Conservation (phyloP, 768 basidiomycete genomes). For the Chalciporus piperatus region DNA sequence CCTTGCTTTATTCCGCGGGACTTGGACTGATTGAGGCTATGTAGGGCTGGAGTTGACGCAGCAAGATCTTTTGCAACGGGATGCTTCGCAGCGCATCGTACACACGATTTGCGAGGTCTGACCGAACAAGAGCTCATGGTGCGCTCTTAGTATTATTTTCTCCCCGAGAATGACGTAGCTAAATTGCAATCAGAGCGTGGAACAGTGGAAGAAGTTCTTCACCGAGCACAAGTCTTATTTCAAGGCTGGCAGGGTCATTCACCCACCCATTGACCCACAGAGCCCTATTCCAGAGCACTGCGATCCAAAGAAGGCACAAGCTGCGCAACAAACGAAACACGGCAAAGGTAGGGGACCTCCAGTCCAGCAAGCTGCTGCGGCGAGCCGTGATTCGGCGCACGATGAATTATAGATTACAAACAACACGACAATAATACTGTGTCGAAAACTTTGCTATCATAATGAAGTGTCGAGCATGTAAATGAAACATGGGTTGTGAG, state of each 20-base stretch:
- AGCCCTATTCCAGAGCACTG: constrained; percentile 77
- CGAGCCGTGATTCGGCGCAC: constrained; percentile 12
- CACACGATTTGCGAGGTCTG: constrained; percentile 87
- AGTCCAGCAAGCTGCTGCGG: constrained; percentile 15
- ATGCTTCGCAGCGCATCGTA: constrained; percentile 87
- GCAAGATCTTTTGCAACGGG: constrained; percentile 91
- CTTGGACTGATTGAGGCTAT: constrained; percentile 22
- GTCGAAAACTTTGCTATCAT: constrained; percentile 10
- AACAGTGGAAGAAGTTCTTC: constrained; percentile 92
- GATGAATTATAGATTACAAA: constrained; percentile 31
- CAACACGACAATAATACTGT: constrained; percentile 9
- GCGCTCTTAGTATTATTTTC: constrained; percentile 25
- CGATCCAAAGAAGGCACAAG: constrained; percentile 54
- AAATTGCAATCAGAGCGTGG: constrained; percentile 51
- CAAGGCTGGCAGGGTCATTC: constrained; percentile 74
- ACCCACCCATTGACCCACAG: constrained; percentile 72
- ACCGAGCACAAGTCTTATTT: constrained; percentile 73
- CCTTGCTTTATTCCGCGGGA: constrained; percentile 17
- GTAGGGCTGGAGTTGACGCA: constrained; percentile 83
- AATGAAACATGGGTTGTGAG: constrained; percentile 21
- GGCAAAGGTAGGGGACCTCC: constrained; percentile 30
- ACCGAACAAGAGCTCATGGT: constrained; percentile 69
- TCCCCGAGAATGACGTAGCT: neutral
- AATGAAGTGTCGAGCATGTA: constrained; percentile 22
- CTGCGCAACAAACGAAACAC: constrained; percentile 26